A percentile compares a stretch with the other conserved stretches of the same genome.
Evolutionary conservation across 2,329 filamentous ascomycete species (phyloP).

Genomic region (Xylariaceae sp.): DNA sequence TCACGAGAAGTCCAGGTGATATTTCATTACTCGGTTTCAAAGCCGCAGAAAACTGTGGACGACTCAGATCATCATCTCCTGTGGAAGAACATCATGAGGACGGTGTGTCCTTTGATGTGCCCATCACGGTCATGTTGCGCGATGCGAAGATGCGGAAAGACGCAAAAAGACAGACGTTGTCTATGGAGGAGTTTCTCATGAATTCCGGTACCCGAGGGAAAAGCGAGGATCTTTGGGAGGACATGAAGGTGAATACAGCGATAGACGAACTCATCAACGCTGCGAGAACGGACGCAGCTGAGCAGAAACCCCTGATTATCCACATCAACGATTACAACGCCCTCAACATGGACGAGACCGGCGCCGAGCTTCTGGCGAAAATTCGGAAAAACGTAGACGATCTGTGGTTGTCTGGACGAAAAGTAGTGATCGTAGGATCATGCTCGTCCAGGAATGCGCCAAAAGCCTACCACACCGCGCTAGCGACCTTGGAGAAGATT

Average conservation of each 20-base stretch:
- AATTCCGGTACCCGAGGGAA: slow-evolving; percentile 37
- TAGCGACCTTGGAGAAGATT: slow-evolving; percentile 36
- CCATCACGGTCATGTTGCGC: slow-evolving; percentile 18
- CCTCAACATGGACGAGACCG: slow-evolving; percentile 61
- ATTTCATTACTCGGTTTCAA: slow-evolving; percentile 53
- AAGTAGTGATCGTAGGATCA: slow-evolving; percentile 75
- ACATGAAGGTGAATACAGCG: slow-evolving; percentile 54
- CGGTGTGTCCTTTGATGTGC: not conserved
- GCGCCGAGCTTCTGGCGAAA: slow-evolving; percentile 62
- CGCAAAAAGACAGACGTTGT: slow-evolving; percentile 26
- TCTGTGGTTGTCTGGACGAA: slow-evolving; percentile 64
- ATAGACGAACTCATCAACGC: slow-evolving; percentile 53
- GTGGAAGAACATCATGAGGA: slow-evolving; percentile 19
- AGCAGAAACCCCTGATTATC: slow-evolving; percentile 57
- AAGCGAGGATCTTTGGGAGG: slow-evolving; percentile 52
- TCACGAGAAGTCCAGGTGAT: slow-evolving; percentile 40
- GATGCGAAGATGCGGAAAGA: slow-evolving; percentile 23
- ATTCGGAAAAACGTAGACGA: slow-evolving; percentile 68
- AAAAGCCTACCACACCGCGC: slow-evolving; percentile 38
- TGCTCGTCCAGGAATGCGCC: slow-evolving; percentile 52
- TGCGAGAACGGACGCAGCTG: slow-evolving; percentile 34
- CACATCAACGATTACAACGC: slow-evolving; percentile 79
- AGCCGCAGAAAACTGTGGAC: slow-evolving; percentile 50
- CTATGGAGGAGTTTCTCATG: slow-evolving; percentile 41
- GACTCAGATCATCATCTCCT: slow-evolving; percentile 22